A percentile compares a stretch with the other conserved stretches of the same genome.
Evolutionary conservation across 495 filamentous ascomycete genomes (phyloP).

Genomic region (Penicillium desertorum): DNA sequence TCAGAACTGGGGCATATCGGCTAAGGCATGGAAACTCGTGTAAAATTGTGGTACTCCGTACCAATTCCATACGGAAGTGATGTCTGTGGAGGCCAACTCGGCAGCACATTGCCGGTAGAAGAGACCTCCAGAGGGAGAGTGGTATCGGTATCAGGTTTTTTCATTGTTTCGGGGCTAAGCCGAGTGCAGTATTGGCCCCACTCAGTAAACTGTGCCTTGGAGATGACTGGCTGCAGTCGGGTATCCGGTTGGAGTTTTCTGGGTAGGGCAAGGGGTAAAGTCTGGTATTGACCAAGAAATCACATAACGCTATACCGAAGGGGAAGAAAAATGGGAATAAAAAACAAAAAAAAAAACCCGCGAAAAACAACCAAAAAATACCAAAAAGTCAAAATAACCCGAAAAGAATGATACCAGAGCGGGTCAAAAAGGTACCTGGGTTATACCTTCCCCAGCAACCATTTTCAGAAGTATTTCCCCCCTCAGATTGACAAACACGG

Average conservation of each 20-base stretch:
- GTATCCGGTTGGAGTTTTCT: slow-evolving; percentile 6
- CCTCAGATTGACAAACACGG: slow-evolving; percentile 10
- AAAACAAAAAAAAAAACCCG: not conserved
- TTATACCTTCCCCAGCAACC: slow-evolving; percentile 15
- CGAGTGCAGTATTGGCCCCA: slow-evolving; percentile 2
- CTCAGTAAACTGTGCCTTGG: not conserved
- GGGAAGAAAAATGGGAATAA: slow-evolving; percentile 5
- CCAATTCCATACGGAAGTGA: not conserved
- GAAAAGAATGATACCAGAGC: slow-evolving; percentile 5
- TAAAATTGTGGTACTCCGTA: slow-evolving; percentile 1
- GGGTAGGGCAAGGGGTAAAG: slow-evolving; percentile 19
- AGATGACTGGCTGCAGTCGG: slow-evolving; percentile 12
- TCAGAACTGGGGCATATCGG: slow-evolving; percentile 23
- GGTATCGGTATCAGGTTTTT: slow-evolving; percentile 8
- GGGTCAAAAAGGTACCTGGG: slow-evolving; percentile 4
- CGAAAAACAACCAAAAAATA: not conserved
- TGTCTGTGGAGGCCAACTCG: slow-evolving; percentile 15
- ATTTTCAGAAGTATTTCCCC: slow-evolving; percentile 12
- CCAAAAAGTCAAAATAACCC: slow-evolving; percentile 3
- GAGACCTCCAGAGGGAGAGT: not conserved
- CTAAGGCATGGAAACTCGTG: slow-evolving; percentile 4
- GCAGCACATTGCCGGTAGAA: slow-evolving; percentile 14
- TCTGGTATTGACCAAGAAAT: slow-evolving; percentile 11
- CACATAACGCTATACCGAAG: not conserved
- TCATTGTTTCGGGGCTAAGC: slow-evolving; percentile 8